Evolutionary conservation across 257 asterid species (phyloP).

Genomic region (Salvia rosmarinus): DNA sequence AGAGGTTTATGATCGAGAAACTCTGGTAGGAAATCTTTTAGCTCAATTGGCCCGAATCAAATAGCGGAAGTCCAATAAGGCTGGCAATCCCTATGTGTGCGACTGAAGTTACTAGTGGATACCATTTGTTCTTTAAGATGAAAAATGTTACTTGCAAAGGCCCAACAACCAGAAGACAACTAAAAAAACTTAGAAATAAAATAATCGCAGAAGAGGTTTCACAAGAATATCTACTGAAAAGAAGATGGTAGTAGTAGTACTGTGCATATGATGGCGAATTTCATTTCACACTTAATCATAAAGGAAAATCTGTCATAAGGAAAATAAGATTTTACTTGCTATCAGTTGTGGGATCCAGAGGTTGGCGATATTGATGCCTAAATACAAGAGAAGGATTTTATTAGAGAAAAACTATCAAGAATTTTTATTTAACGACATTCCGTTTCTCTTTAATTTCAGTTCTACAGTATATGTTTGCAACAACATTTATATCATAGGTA

Average conservation of each 20-base stretch:
- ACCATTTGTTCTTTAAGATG: neutral
- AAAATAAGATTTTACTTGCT: conserved; percentile 1
- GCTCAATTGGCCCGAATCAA: too few species aligned
- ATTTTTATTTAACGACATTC: neutral
- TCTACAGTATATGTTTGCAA: neutral
- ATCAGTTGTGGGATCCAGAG: neutral
- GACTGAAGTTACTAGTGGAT: too few species aligned
- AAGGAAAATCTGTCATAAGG: neutral
- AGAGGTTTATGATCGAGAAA: too few species aligned
- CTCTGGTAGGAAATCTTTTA: too few species aligned
- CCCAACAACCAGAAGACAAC: neutral
- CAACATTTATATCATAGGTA: neutral
- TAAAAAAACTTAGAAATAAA: neutral
- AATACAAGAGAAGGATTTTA: neutral
- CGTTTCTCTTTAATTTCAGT: neutral
- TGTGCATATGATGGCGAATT: neutral
- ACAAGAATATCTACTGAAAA: neutral
- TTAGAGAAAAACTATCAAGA: neutral
- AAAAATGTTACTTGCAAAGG: neutral
- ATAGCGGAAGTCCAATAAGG: too few species aligned
- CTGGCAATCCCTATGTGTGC: too few species aligned
- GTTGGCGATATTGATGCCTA: neutral
- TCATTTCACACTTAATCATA: neutral
- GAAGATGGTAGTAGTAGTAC: neutral
- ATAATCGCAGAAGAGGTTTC: too few species aligned